These are phyloP conservation scores for Geranium rotundifolium DNA, from an alignment of 345 rosid species.

Conservation along the genomic window DNA sequence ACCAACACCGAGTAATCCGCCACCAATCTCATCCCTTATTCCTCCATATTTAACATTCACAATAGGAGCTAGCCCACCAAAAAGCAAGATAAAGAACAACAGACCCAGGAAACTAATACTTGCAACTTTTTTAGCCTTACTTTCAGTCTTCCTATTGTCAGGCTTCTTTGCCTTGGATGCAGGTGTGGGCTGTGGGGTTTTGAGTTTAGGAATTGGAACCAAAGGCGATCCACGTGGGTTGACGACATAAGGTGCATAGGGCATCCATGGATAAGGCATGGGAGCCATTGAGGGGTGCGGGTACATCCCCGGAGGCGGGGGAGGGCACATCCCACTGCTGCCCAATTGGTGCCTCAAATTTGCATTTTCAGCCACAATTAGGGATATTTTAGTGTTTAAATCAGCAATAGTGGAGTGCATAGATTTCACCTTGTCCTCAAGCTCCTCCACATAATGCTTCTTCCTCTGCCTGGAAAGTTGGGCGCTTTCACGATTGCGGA, in stretches of 20 bases:
- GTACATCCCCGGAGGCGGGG: conserved; percentile 57
- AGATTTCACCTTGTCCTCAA: conserved; percentile 75
- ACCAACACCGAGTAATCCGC: conserved; percentile 28
- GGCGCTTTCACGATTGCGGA: conserved; percentile 97
- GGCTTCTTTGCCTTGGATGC: conserved; percentile 45
- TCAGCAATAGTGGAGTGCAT: conserved; percentile 82
- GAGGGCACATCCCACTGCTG: conserved; percentile 28
- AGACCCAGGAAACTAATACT: conserved; percentile 86
- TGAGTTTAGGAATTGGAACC: conserved; percentile 92
- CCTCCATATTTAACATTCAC: conserved; percentile 60
- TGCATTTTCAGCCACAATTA: conserved; percentile 74
- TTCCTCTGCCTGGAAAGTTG: conserved; percentile 95
- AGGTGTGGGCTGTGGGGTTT: conserved; percentile 34
- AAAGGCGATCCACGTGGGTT: conserved; percentile 84
- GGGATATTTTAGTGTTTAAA: conserved; percentile 61
- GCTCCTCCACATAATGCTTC: conserved; percentile 96
- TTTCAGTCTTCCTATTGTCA: conserved; percentile 39
- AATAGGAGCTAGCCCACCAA: conserved; percentile 72
- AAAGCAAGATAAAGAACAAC: conserved; percentile 58
- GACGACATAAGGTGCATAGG: conserved; percentile 66
- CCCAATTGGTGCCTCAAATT: conserved; percentile 64
- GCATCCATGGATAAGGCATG: conserved; percentile 81
- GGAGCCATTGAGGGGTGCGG: conserved; percentile 45
- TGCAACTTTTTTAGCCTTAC: conserved; percentile 80
- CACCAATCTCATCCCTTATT: conserved; percentile 16